Evolutionary conservation across 2,329 filamentous ascomycete species (phyloP), one percentile per base, ranked within the genome.

Genomic region (Beauveria asiatica): DNA sequence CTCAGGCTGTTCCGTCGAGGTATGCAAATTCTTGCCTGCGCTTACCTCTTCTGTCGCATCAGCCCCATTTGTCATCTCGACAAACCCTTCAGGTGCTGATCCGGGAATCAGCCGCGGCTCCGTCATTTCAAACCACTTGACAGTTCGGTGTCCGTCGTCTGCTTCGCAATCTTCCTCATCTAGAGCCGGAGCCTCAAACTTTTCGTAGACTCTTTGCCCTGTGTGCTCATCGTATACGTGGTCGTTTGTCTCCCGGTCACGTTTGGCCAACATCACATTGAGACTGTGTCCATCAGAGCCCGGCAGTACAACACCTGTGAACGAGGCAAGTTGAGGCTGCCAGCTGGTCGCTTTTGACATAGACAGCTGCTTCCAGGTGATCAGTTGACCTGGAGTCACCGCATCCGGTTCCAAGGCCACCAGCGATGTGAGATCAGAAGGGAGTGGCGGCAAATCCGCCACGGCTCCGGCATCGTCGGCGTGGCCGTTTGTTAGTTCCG

Each of bases 151-250:
- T 1, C 88, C 88, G 62, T 86, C 80, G 60, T 87, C 81, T 0
- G 82, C 82, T 13, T 83, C 80, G 41, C 78, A 76, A 2, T 78
- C 78, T 0, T 78, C 81, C 0, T 85, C 83, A 7, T 85, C 80
- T 8, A 83, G 75, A 11, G 83, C 82, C 0, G 87, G 87, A 65
- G 85, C 85, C 67, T 95, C 90, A 64, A 95, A 94, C 61, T 86
- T 89, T 63, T 82, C 85, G 66, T 93, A 96, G 10, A 90, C 73
- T 10, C 90, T 81, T 63, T 88, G 78, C 0, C 90, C 91, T 0
- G 88, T 86, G 44, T 81, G 74, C 11, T 84, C 79, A 65, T 93
- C 85, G 64, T 85, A 85, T 19, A 74, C 70, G 67, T 82, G 86
- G 63, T 85, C 76, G 57, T 80, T 82, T 5, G 79, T 72, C 13